Conservation (phyloP, 805 yeast genomes). For the Starmerella apicola region DNA sequence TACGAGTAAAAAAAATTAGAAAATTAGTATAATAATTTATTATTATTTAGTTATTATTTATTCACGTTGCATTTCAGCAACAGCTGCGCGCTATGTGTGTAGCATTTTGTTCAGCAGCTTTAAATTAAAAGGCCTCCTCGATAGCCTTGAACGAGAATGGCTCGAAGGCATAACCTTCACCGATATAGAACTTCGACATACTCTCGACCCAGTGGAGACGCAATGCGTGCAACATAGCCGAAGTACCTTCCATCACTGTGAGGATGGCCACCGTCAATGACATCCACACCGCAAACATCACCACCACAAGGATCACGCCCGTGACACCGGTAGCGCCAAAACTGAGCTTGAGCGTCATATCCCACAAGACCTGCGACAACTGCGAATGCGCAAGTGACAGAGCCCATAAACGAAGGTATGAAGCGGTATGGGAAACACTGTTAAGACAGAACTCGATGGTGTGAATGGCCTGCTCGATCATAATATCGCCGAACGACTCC, state of each 20-base stretch:
- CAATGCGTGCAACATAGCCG: conserved; percentile 95
- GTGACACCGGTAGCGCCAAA: conserved; percentile 53
- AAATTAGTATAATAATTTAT: too few species aligned
- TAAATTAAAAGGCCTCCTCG: not conserved
- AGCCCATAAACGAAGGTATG: conserved; percentile 94
- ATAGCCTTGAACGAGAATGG: conserved; percentile 59
- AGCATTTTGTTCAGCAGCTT: too few species aligned
- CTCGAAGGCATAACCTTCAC: conserved; percentile 82
- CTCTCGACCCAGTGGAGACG: conserved; percentile 99
- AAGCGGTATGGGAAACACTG: conserved; percentile 95
- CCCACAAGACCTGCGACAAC: conserved; percentile 84
- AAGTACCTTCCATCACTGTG: conserved; percentile 96
- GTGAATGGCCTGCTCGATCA: conserved; percentile 95
- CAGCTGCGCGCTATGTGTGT: too few species aligned
- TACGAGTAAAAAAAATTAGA: too few species aligned
- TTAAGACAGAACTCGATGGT: conserved; percentile 95
- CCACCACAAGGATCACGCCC: conserved; percentile 61
- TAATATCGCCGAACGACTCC: conserved; percentile 64
- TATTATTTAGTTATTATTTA: too few species aligned
- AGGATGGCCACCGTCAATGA: conserved; percentile 78
- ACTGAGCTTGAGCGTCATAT: conserved; percentile 81
- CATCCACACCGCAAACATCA: conserved; percentile 91
- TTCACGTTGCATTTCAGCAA: too few species aligned
- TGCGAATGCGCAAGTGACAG: conserved; percentile 93
- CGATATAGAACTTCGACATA: conserved; percentile 95